phyloP scores from a whole-genome alignment of 129 eudicot genomes.

The Flaveria linearis region DNA sequence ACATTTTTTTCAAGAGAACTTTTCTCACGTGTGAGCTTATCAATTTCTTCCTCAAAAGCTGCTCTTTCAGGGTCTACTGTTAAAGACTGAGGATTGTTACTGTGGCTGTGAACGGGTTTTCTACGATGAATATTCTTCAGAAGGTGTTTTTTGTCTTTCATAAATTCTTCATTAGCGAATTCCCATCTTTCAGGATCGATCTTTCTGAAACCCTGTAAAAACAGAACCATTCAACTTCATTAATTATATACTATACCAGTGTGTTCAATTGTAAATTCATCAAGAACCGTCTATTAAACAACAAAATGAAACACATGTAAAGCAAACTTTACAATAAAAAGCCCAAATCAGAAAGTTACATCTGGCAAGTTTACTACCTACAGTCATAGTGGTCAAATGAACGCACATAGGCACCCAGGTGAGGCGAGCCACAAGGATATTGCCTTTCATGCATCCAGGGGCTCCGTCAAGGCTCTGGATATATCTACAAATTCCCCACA shows the following conservation, averaged over 20 bases:
- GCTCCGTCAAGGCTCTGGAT: too few relatives aligned
- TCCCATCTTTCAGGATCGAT: constrained; percentile 95
- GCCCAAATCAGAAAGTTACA: neutral
- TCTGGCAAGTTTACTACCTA: neutral
- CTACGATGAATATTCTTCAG: constrained; percentile 84
- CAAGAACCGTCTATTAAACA: neutral
- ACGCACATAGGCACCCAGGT: too few relatives aligned
- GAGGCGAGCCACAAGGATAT: too few relatives aligned
- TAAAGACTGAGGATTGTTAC: constrained; percentile 64
- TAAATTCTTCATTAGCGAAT: constrained; percentile 86
- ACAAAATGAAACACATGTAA: neutral
- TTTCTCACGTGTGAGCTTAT: constrained; percentile 76
- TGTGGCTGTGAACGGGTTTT: constrained; percentile 94
- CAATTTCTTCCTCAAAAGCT: constrained; percentile 85
- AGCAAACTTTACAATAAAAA: neutral
- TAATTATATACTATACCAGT: neutral
- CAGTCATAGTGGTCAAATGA: neutral
- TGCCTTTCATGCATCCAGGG: too few relatives aligned
- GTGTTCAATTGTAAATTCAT: neutral
- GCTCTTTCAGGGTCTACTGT: constrained; percentile 72
- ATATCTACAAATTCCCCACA: too few relatives aligned
- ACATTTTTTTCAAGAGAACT: constrained; percentile 53
- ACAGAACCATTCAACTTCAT: neutral
- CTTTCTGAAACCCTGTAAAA: constrained; percentile 80
- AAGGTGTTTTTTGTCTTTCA: constrained; percentile 73